These are phyloP conservation scores for Biscogniauxia marginata DNA, from an alignment of 2,329 filamentous ascomycete genomes.

Conservation along the genomic window DNA sequence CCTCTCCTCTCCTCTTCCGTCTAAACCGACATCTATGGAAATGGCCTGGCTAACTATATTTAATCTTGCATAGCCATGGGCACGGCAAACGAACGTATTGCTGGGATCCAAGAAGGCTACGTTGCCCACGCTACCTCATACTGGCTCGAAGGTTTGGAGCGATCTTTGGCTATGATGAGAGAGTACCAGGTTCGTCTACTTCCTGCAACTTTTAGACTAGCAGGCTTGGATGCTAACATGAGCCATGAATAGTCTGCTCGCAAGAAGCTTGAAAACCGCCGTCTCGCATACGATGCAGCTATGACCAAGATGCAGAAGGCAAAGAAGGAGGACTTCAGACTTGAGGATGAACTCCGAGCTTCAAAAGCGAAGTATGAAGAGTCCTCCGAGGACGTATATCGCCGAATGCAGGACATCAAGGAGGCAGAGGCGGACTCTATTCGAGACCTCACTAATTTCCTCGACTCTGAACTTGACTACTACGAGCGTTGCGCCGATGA, in stretches of 20 bases:
- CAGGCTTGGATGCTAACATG: slow-evolving; percentile 13
- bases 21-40: not conserved
- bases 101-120: slow-evolving; percentile 81
- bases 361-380: slow-evolving; percentile 98
- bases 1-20: not conserved
- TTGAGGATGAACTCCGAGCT: slow-evolving; percentile 87
- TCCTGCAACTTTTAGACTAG: not conserved
- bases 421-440: slow-evolving; percentile 85
- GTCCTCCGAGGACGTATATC: slow-evolving; percentile 84
- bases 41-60: slow-evolving; percentile 4
- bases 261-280: slow-evolving; percentile 89
- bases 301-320: slow-evolving; percentile 88
- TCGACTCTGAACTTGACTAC: slow-evolving; percentile 87
- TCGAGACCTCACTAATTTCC: slow-evolving; percentile 72
- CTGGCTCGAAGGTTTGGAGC: slow-evolving; percentile 90
- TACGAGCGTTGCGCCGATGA: slow-evolving; percentile 89
- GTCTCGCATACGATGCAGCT: slow-evolving; percentile 87
- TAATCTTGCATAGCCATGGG: slow-evolving; percentile 59
- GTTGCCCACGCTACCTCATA: slow-evolving; percentile 72
- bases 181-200: slow-evolving; percentile 76
- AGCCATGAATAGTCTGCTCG: slow-evolving; percentile 56
- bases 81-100: slow-evolving; percentile 83
- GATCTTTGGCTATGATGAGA: slow-evolving; percentile 91
- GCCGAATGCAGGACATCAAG: slow-evolving; percentile 95
- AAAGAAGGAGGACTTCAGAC: slow-evolving; percentile 88